Conservation (phyloP, 371 early-diverging fungal genomes). For the Circinella minor region DNA sequence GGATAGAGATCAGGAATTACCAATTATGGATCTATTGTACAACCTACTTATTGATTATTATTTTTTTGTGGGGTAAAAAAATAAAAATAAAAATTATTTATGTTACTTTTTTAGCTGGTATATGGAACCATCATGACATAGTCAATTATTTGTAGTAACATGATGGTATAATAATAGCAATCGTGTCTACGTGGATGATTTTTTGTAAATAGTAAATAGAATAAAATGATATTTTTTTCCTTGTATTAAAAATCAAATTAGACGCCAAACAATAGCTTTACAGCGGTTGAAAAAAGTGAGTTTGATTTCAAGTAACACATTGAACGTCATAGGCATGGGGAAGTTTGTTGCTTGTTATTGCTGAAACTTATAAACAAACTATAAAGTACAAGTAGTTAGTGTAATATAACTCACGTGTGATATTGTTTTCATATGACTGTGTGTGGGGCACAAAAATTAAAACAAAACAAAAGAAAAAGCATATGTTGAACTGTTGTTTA, state of each 20-base stretch:
- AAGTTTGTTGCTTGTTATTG: too few species aligned
- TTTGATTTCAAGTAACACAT: not conserved
- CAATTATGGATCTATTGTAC: not conserved
- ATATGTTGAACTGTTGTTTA: not conserved
- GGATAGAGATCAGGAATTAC: not conserved
- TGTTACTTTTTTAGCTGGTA: not conserved
- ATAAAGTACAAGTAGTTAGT: too few species aligned
- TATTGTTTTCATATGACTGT: constrained; percentile 14
- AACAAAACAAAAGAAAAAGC: constrained; percentile 1
- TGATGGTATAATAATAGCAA: not conserved
- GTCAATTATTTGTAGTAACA: constrained; percentile 5
- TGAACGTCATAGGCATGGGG: constrained; percentile 2
- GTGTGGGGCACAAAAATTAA: constrained; percentile 1
- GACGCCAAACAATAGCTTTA: not conserved
- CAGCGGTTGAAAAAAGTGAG: not conserved
- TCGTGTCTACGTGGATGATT: too few species aligned
- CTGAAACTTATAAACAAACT: not conserved
- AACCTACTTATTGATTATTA: not conserved
- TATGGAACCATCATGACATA: constrained; percentile 12
- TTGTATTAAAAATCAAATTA: not conserved
- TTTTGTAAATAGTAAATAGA: too few species aligned
- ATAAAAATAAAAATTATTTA: not conserved
- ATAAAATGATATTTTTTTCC: too few species aligned
- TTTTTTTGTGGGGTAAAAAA: constrained; percentile 2
- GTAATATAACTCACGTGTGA: constrained; percentile 7